phyloP scores from a whole-genome alignment of 345 rosid genomes.

The Populus deltoides region DNA sequence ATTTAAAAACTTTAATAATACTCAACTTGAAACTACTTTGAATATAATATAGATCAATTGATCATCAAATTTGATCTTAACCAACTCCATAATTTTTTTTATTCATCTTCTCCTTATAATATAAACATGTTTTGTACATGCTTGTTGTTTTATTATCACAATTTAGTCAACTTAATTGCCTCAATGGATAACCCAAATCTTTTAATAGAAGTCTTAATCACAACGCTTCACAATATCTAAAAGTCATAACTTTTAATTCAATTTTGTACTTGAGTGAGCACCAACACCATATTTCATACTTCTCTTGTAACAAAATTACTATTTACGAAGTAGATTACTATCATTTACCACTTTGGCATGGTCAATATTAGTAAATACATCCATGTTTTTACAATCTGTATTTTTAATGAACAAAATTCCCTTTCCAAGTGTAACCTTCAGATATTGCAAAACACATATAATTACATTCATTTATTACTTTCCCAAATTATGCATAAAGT shows the following conservation, averaged over 20 bases:
- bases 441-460: too few relatives aligned
- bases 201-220: too few relatives aligned
- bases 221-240: background rate
- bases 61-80: background rate
- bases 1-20: background rate
- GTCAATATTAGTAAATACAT: background rate
- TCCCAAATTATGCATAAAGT: background rate
- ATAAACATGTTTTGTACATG: background rate
- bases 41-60: background rate
- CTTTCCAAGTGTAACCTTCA: fast-evolving
- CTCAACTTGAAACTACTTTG: background rate
- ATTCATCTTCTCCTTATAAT: background rate
- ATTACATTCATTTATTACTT: too few relatives aligned
- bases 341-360: too few relatives aligned
- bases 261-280: background rate
- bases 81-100: background rate
- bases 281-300: too few relatives aligned
- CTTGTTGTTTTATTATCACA: too few relatives aligned
- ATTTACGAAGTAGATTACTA: too few relatives aligned
- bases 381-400: too few relatives aligned
- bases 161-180: too few relatives aligned
- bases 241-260: too few relatives aligned
- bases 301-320: too few relatives aligned
- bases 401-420: too few relatives aligned
- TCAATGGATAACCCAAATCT: background rate